A percentile compares a stretch with the other conserved stretches of the same genome.
Conservation (phyloP, 2,329 filamentous ascomycete genomes). For the Hypoxylon sp. region DNA sequence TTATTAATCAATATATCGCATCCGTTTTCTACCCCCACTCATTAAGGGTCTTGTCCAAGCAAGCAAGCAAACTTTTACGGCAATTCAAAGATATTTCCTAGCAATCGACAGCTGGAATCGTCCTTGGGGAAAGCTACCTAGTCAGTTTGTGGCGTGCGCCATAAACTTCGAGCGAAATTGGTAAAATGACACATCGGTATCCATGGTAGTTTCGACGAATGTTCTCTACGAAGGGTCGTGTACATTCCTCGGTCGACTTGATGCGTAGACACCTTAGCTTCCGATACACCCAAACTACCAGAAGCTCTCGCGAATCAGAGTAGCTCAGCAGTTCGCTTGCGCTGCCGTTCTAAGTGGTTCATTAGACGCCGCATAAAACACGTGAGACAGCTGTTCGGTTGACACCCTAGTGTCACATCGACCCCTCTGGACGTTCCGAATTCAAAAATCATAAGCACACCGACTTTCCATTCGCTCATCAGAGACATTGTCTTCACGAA, state of each 20-base stretch:
- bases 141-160: no score
- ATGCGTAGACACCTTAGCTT: constrained; percentile 26
- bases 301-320: constrained; percentile 12
- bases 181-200: constrained; percentile 11
- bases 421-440: constrained; percentile 26
- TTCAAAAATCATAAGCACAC: constrained; percentile 39
- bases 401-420: constrained; percentile 36
- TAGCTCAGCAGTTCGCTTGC: constrained; percentile 1
- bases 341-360: constrained; percentile 24
- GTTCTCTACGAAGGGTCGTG: no score
- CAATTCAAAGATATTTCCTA: no score
- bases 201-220: constrained; percentile 18
- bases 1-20: constrained; percentile 18
- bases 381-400: constrained; percentile 31
- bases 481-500: constrained; percentile 28
- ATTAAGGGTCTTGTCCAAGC: no score
- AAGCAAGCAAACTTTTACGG: no score
- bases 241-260: constrained; percentile 13
- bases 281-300: constrained; percentile 21
- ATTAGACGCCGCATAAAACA: constrained; percentile 34
- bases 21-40: background rate
- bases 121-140: no score
- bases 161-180: background rate
- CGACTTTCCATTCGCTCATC: constrained; percentile 33
- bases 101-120: no score